phyloP scores from a whole-genome alignment of 2,329 filamentous ascomycete genomes.

The Tolypocladium sp. region DNA sequence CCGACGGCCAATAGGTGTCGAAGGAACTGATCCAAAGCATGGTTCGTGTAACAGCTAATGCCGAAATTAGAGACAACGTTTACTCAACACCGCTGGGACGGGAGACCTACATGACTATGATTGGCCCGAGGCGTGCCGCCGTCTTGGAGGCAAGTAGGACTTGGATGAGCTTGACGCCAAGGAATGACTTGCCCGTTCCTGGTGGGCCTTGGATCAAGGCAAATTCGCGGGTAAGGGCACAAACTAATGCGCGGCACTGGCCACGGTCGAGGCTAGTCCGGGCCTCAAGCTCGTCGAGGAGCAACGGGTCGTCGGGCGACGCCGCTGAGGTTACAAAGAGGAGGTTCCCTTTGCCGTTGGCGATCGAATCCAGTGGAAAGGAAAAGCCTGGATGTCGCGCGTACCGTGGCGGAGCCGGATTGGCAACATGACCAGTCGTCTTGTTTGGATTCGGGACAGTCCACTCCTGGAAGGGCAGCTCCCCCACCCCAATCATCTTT shows the following conservation, averaged over 20 bases:
- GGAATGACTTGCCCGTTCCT: conserved; percentile 59
- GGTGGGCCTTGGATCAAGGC: conserved; percentile 62
- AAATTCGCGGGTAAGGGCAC: conserved; percentile 41
- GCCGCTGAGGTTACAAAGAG: no score
- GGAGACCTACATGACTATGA: no score
- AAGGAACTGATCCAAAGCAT: conserved; percentile 47
- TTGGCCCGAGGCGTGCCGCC: conserved; percentile 30
- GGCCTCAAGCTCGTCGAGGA: conserved; percentile 14
- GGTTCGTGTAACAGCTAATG: conserved; percentile 42
- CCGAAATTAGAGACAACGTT: no score
- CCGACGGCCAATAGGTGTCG: conserved; percentile 45
- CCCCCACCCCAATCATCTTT: no score
- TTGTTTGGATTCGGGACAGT: no score
- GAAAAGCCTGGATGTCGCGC: no score
- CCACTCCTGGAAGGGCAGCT: no score
- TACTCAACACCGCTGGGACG: no score
- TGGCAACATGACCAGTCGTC: no score
- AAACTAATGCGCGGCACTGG: conserved; percentile 41
- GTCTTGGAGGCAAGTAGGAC: conserved; percentile 39
- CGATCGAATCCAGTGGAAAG: no score
- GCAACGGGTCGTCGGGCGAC: conserved; percentile 10
- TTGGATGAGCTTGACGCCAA: conserved; percentile 50
- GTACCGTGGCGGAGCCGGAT: no score
- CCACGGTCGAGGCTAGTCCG: conserved; percentile 41
- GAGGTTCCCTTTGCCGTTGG: no score